Evolutionary conservation across 768 basidiomycete species (phyloP), one percentile per base, ranked within the genome.

Genomic region (Exidia glandulosa): DNA sequence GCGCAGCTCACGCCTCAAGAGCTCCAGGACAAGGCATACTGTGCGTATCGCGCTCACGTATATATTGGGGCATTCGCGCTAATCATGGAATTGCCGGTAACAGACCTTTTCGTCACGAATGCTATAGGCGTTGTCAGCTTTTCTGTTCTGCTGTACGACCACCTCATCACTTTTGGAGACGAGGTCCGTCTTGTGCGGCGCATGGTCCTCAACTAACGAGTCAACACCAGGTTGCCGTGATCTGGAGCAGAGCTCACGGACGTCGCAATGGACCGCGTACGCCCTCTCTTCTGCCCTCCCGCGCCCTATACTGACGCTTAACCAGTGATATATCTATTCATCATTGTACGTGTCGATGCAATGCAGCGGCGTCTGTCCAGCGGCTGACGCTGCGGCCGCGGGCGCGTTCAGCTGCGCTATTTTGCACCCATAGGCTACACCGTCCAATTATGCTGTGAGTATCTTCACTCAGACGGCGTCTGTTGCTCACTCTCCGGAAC

Each of bases 131-230:
- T 84, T 32, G 75, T 75, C 10, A 76, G 79, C 63, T 80, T 80
- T 63, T 75, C 77, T 1, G 65, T 79, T 16, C 71, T 85, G 14
- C 61, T 84, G 16, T 84, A 79, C 77, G 82, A 83, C 62, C 82
- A 83, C 61, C 62, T 82, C 30, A 73, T 81, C 60, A 81, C 81
- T 0, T 78, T 83, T 45, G 63, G 66, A 2, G 76, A 78, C 32
- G 80, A 82, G 69, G 73, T 77, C 57, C 5, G 70, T 65, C 16
- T 30, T 45, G n/a, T n/a, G n/a, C n/a, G n/a, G n/a, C n/a, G n/a
- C n/a, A n/a, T n/a, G n/a, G n/a, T n/a, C n/a, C n/a, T n/a, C n/a
- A n/a, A 27, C 13, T 3, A 9, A 27, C 36, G 9, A 37, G 36
- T 19, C 36, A 10, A 37, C 36, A 37, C 9, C 50, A 54, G 50